Base-by-base conservation (phyloP, 164 flowering plant genomes). In the Brasenia schreberi region DNA sequence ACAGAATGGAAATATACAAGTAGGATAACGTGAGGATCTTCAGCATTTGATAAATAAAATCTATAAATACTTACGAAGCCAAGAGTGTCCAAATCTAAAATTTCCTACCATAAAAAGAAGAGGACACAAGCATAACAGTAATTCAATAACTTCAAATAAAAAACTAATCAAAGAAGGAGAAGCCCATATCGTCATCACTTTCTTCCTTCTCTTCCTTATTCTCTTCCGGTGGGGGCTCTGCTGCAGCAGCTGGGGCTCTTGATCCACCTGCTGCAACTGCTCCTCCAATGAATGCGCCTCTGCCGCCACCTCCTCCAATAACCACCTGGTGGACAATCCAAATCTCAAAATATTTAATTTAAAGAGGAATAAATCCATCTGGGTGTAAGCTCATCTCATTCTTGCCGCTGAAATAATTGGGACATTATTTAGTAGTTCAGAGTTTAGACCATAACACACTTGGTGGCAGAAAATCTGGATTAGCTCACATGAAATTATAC, bases 121-220 rank as follows among this genome's bases (percentile, higher is more conserved):
- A 49, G 14, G 12, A 49, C 56, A 49, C 2, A 49, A 49, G 4
- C 10, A 9, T 49, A 14, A 14, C 12, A 49, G 12, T 49, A 14
- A 0, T 49, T 49, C 56, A 49, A 14, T 5, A 9, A 49, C 10
- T 9, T 49, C 14, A 9, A 49, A 61, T 12, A 61, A 49, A 11
- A 18, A 9, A 58, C 82, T 87, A 85, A 73, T 84, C 90, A 64
- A 88, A 88, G 53, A 88, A 87, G 0, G 89, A 83, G 77, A 86
- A 82, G 42, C 85, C 85, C 83, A 86, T 76, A 60, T 86, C 94
- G 0, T 83, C 94, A 12, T 87, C 94, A 43, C 85, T 83, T 81
- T 84, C 88, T 61, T 84, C 87, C 45, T 78, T 72, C 74, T 78
- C 83, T 63, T 81, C 87, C 69, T 82, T 75, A 68, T 84, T 77